Evolutionary conservation across 331 rosid genomes (phyloP).

Genomic region (Malus hybrid): DNA sequence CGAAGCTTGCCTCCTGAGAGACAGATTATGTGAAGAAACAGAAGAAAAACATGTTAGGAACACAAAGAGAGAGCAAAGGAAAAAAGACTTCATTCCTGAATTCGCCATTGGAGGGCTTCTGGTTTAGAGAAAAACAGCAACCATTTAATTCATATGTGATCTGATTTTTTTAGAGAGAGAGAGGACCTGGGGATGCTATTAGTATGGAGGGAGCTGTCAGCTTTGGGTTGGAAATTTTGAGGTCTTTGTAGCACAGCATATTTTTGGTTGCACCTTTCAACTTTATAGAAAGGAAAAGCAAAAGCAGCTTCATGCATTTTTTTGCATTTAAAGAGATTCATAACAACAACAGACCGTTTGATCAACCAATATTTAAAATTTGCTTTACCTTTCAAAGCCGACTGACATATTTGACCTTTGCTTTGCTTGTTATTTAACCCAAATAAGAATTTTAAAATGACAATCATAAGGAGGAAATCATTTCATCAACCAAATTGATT

Average conservation of each 20-base stretch:
- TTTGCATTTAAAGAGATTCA: constrained; percentile 41
- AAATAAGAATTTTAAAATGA: neutral
- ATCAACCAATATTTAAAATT: constrained; percentile 25
- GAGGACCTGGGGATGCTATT: constrained; percentile 7
- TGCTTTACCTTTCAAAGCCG: constrained; percentile 18
- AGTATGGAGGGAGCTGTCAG: neutral
- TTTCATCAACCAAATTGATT: neutral
- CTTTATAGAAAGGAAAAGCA: constrained; percentile 71
- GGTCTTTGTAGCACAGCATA: constrained; percentile 12
- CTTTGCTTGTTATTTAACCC: constrained; percentile 14
- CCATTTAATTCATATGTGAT: constrained; percentile 13
- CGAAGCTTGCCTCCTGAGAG: constrained; percentile 59
- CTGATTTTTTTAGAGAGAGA: constrained; percentile 7
- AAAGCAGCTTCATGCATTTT: constrained; percentile 30
- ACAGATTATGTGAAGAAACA: constrained; percentile 35
- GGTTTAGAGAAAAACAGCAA: constrained; percentile 14
- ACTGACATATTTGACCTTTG: constrained; percentile 19
- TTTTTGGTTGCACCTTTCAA: constrained; percentile 42
- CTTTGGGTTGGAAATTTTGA: constrained; percentile 9
- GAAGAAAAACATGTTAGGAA: constrained; percentile 14
- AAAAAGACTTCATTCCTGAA: constrained; percentile 22
- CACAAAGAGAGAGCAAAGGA: constrained; percentile 5
- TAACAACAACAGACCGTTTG: constrained; percentile 51
- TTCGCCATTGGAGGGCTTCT: neutral
- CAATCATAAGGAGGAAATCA: neutral